A percentile compares a stretch with the other conserved stretches of the same genome.
These are phyloP conservation scores for Backusella tuberculispora DNA, from an alignment of 192 early-diverging fungal genomes.

Conservation along the genomic window DNA sequence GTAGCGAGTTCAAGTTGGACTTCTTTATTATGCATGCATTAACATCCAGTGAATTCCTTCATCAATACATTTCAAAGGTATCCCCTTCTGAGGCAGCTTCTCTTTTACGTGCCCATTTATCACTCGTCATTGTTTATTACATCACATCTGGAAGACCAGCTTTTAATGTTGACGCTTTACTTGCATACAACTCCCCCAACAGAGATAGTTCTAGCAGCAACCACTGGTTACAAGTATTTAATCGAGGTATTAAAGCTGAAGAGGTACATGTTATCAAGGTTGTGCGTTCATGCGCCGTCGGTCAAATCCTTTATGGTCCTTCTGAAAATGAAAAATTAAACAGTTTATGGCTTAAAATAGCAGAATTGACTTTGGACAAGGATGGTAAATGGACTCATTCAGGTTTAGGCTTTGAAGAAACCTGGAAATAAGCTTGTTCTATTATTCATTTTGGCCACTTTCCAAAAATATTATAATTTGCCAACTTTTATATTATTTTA, in stretches of 20 bases:
- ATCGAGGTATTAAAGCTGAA: slow-evolving; percentile 46
- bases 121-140: slow-evolving; percentile 40
- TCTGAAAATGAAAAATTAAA: slow-evolving; percentile 16
- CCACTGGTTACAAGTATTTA: slow-evolving; percentile 53
- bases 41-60: slow-evolving; percentile 58
- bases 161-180: slow-evolving; percentile 39
- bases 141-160: slow-evolving; percentile 47
- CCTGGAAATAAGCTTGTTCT: slow-evolving; percentile 12
- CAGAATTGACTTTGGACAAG: slow-evolving; percentile 41
- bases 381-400: slow-evolving; percentile 37
- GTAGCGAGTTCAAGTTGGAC: slow-evolving; percentile 42
- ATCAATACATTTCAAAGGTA: slow-evolving; percentile 44
- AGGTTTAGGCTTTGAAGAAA: slow-evolving; percentile 38
- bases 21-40: slow-evolving; percentile 58
- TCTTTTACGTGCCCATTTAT: slow-evolving; percentile 49
- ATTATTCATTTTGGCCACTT: background rate
- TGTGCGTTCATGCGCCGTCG: slow-evolving; percentile 55
- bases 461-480: too few species aligned
- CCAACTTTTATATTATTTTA: too few species aligned
- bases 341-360: slow-evolving; percentile 34
- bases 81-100: slow-evolving; percentile 43
- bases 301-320: slow-evolving; percentile 45
- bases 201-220: slow-evolving; percentile 33
- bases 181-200: slow-evolving; percentile 27
- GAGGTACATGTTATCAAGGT: slow-evolving; percentile 62